Evolutionary conservation across 768 basidiomycete genomes (phyloP), one percentile per base, ranked within the genome.

Genomic region (Russula virescens): DNA sequence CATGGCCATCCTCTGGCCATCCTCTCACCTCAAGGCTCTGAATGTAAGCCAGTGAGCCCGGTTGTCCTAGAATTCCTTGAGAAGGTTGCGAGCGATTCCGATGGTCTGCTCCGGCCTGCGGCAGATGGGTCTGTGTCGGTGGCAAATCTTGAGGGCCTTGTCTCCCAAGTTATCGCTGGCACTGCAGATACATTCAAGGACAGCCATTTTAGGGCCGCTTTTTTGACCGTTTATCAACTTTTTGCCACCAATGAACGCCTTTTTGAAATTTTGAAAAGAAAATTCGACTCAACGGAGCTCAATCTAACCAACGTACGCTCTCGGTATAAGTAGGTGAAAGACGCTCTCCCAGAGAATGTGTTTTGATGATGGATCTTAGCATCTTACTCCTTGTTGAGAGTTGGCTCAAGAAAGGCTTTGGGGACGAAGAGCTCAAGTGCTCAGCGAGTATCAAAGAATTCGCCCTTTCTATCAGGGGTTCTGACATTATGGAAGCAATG

Each of bases 341-440:
- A 26, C 1, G 3, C 19, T 6, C 13, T 49, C 45, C 19, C 38
- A 14, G 16, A n/a, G 35, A 26, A 21, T 19, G 18, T 31, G 38
- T 31, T 28, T 14, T 43, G 28, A 48, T 43, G 46, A 25, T n/a
- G 26, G n/a, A 14, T 43, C 25, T 18, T 25, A 63, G 62, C 11
- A 55, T 63, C 40, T 55, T 63, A 23, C 49, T 54, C 10, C 48
- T 63, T 6, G 55, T 63, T 40, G 58, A 59, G 58, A 45, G 58
- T 26, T 63, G 62, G 62, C 58, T 63, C 19, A 45, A 50, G 47
- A 60, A 60, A 45, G 62, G 62, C 16, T 63, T 63, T 21, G 52
- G 35, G 23, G 62, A 63, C 21, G 45, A 26, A 60, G n/a, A n/a
- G n/a, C n/a, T n/a, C n/a, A n/a, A n/a, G n/a, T n/a, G n/a, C n/a